Percentiles rank a stretch among this genome's conserved stretches.
Evolutionary conservation across 257 asterid genomes (phyloP).

Genomic region (Cruciata laevipes): DNA sequence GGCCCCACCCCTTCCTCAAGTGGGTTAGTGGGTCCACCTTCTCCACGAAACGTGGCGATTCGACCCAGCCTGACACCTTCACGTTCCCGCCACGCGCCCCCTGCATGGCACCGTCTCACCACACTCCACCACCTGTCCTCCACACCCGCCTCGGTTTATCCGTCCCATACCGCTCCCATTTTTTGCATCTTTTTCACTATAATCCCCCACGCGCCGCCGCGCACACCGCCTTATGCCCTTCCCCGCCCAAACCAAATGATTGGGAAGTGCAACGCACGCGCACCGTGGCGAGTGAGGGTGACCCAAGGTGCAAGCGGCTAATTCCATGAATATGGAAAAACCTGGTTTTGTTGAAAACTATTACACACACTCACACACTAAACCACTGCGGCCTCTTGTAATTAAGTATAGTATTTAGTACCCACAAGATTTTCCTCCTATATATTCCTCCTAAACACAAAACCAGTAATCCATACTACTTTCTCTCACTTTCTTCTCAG

Average conservation of each 20-base stretch:
- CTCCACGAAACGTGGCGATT: slow-evolving; percentile 70
- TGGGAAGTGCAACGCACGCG: slow-evolving; percentile 40
- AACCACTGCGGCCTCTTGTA: slow-evolving; percentile 30
- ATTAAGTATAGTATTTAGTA: background rate
- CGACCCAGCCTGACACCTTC: slow-evolving; percentile 67
- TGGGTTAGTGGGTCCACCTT: slow-evolving; percentile 15
- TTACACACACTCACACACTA: slow-evolving; percentile 8
- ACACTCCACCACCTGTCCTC: slow-evolving; percentile 17
- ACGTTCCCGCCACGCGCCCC: slow-evolving; percentile 47
- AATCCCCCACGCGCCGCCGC: background rate
- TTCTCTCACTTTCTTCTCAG: background rate
- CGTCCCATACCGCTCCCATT: background rate
- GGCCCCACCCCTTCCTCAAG: slow-evolving; percentile 15
- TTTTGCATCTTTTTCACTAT: background rate
- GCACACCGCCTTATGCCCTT: background rate
- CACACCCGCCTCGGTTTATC: background rate
- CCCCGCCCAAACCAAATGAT: background rate
- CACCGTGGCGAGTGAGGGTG: slow-evolving; percentile 2
- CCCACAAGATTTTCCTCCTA: background rate
- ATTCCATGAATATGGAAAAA: slow-evolving; percentile 58
- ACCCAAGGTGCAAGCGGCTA: slow-evolving; percentile 28
- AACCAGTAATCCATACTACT: background rate
- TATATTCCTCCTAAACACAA: slow-evolving; percentile 5
- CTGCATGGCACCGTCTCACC: slow-evolving; percentile 25
- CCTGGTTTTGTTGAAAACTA: slow-evolving; percentile 15